These are phyloP conservation scores for Lagenidium giganteum DNA, from an alignment of 352 stramenopile species.

Conservation along the genomic window DNA sequence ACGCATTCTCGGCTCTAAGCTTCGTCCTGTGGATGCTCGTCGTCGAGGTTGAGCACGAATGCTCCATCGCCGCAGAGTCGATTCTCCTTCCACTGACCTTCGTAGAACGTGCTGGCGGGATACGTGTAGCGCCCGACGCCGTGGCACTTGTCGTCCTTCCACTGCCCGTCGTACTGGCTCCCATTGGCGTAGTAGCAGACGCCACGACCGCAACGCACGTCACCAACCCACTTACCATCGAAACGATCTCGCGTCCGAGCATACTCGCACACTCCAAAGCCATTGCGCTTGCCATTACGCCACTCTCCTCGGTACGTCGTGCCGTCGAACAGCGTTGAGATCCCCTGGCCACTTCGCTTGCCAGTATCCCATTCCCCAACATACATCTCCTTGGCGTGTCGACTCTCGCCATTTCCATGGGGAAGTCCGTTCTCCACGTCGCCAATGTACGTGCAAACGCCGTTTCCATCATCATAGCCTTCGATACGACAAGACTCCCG, in stretches of 20 bases:
- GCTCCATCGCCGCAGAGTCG: constrained; percentile 67
- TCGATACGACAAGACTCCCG: constrained; percentile 23
- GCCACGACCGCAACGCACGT: constrained; percentile 55
- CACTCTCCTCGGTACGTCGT: constrained; percentile 82
- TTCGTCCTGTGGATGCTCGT: constrained; percentile 5
- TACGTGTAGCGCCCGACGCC: constrained; percentile 73
- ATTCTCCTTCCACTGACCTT: constrained; percentile 77
- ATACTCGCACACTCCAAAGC: constrained; percentile 67
- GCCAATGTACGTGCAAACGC: constrained; percentile 40
- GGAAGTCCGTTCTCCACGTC: constrained; percentile 36
- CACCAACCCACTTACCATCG: constrained; percentile 84
- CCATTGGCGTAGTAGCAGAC: constrained; percentile 58
- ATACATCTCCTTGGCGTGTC: constrained; percentile 42
- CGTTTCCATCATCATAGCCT: constrained; percentile 46
- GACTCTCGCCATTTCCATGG: constrained; percentile 50
- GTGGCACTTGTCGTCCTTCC: constrained; percentile 74
- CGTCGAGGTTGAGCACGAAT: constrained; percentile 45
- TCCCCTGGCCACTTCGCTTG: constrained; percentile 42
- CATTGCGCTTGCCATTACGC: constrained; percentile 79
- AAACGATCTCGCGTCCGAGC: constrained; percentile 54
- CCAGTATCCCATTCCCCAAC: constrained; percentile 39
- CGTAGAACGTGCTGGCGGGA: constrained; percentile 70
- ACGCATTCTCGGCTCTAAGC: neutral
- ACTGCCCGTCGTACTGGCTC: constrained; percentile 77
- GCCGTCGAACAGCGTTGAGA: constrained; percentile 57